Base-by-base conservation (phyloP, 192 early-diverging fungal genomes). In the Podila clonocystis region DNA sequence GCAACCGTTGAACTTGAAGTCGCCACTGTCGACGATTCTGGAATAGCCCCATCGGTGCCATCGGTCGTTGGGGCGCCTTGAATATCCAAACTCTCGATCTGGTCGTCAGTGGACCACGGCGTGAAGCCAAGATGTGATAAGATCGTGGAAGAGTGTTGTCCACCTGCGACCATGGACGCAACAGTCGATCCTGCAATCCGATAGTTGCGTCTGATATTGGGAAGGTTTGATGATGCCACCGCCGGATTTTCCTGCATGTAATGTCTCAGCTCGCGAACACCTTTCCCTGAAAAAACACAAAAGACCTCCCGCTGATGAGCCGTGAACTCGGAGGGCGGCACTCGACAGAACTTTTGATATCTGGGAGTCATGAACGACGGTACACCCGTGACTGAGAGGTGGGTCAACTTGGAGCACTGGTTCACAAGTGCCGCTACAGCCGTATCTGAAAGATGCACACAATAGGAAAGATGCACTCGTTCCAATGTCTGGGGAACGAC, bases 201-300 rank as follows among this genome's bases (percentile, higher is more conserved):
- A 67, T 84, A 76, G 26, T 70, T 68, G 28, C 61, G 60, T 60
- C 77, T 63, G 4, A 72, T 75, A 22, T 58, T 72, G 11, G 72
- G 52, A 6, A 59, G 62, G 30, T 65, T 72, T 17, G 59, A 64
- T 13, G 67, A 34, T 31, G 62, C 36, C 28, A 59, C 30, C 15
- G 66, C 34, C 2, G 68, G 63, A 62, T 69, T 77, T 12, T 85
- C 82, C n/a, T 72, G 50, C 50, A 90, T 80, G 63, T 78, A 84
- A 2, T 70, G 65, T 49, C 86, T 50, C 30, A 90, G 64, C 9
- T 90, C 87, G 55, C 83, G 63, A 7, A 90, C 89, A 19, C 89
- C 89, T 67, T 85, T 85, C 0, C 89, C 89, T 58, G 85, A 86
- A 64, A 86, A 90, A 2, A 90, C 89, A 80, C 89, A 90, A 77